Percentiles rank a stretch among this genome's conserved stretches.
Conservation (phyloP, 345 rosid species). For the Linum usitatissimum region DNA sequence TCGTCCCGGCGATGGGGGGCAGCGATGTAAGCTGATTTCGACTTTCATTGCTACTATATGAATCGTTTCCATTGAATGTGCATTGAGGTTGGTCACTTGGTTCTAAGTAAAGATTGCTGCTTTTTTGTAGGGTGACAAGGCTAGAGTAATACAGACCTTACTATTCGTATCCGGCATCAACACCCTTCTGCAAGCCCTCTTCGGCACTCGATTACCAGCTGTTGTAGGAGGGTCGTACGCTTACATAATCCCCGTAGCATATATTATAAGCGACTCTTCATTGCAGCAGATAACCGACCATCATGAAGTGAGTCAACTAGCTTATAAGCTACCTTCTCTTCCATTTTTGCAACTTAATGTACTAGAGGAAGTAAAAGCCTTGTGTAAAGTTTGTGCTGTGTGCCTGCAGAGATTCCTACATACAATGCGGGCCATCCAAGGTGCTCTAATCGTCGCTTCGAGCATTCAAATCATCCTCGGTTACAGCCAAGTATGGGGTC, state of each 20-base stretch:
- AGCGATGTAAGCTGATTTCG: constrained; percentile 12
- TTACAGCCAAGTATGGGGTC: constrained; percentile 6
- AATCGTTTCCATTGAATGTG: background rate
- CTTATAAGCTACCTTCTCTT: background rate
- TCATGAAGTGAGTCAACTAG: constrained; percentile 18
- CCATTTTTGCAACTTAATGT: background rate
- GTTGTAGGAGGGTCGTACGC: constrained; percentile 27
- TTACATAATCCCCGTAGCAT: constrained; percentile 23
- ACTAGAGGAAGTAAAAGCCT: background rate
- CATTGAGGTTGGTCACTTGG: background rate
- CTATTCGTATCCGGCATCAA: constrained; percentile 27
- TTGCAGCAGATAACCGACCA: constrained; percentile 19
- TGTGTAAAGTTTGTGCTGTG: background rate
- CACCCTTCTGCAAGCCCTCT: constrained; percentile 27
- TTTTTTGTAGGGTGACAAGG: constrained; percentile 22
- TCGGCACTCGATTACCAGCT: constrained; percentile 27
- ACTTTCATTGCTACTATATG: background rate
- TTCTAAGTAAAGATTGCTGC: background rate
- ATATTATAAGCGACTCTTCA: constrained; percentile 24
- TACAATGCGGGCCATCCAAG: constrained; percentile 4
- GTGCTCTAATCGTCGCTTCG: constrained; percentile 2
- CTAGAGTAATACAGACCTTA: constrained; percentile 22
- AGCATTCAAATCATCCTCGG: constrained; percentile 6
- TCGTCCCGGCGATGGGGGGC: constrained; percentile 28
- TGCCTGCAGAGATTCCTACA: constrained; percentile 2